phyloP scores from a whole-genome alignment of 108 stramenopile species.

The Heterococcus sp. region DNA sequence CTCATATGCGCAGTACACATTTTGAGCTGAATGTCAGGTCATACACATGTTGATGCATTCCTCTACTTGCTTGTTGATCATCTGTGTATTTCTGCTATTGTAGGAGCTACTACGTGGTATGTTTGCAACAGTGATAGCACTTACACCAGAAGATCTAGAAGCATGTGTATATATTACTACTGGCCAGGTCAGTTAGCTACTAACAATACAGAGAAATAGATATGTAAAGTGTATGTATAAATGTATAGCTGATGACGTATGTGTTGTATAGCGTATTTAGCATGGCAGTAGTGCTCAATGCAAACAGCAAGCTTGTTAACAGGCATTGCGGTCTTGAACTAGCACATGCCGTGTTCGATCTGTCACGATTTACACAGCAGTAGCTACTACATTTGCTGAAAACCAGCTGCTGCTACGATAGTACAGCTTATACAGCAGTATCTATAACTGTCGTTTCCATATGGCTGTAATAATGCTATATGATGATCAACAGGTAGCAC shows the following conservation, averaged over 20 bases:
- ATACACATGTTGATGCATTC: neutral
- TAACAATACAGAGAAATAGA: neutral
- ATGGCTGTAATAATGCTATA: neutral
- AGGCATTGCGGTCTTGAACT: too few relatives aligned
- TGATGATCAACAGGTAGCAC: slow-evolving; percentile 67
- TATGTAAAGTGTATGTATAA: neutral
- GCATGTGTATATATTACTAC: slow-evolving; percentile 74
- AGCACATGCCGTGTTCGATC: too few relatives aligned
- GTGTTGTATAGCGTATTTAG: neutral
- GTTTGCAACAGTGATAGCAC: slow-evolving; percentile 40
- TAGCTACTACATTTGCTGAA: neutral
- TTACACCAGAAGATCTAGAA: slow-evolving; percentile 67
- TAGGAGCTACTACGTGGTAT: slow-evolving; percentile 33
- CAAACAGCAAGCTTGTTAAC: too few relatives aligned
- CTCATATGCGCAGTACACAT: too few relatives aligned
- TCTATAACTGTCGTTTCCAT: neutral
- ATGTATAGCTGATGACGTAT: neutral
- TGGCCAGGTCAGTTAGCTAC: slow-evolving; percentile 59
- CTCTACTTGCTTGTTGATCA: neutral
- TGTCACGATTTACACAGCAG: neutral
- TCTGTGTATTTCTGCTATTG: neutral
- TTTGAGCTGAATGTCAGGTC: too few relatives aligned
- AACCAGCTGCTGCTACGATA: neutral
- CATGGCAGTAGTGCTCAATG: neutral
- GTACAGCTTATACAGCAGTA: neutral